These are phyloP conservation scores for Quambalaria eucalypti DNA, from an alignment of 1,284 basidiomycete species.

Conservation along the genomic window DNA sequence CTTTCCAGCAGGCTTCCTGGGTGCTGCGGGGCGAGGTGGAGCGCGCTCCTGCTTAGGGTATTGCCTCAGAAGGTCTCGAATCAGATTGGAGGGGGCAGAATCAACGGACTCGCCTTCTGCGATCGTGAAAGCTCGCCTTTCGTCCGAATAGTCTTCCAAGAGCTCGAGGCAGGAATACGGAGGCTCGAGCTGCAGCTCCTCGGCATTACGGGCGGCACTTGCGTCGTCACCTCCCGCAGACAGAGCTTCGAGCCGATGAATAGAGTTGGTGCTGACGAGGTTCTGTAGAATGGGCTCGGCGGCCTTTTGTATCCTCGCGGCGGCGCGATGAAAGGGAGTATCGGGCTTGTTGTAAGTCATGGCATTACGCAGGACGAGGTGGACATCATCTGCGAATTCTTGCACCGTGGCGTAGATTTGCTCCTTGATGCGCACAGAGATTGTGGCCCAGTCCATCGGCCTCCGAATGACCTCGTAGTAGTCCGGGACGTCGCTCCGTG, in stretches of 20 bases:
- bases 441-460: slow-evolving; percentile 81
- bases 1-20: too few relatives aligned
- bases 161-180: slow-evolving; percentile 14
- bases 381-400: slow-evolving; percentile 72
- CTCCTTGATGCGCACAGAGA: slow-evolving; percentile 56
- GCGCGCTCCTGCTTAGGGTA: slow-evolving; percentile 7
- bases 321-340: slow-evolving; percentile 64
- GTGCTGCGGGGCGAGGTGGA: neutral
- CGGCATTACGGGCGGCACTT: slow-evolving; percentile 2
- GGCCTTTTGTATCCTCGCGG: slow-evolving; percentile 60
- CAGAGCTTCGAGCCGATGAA: slow-evolving; percentile 10
- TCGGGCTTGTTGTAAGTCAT: slow-evolving; percentile 73
- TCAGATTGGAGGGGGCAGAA: slow-evolving; percentile 8
- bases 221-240: neutral
- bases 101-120: neutral
- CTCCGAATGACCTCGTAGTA: slow-evolving; percentile 78
- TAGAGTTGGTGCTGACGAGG: slow-evolving; percentile 51
- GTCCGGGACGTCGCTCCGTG: slow-evolving; percentile 69
- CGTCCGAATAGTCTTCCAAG: slow-evolving; percentile 17
- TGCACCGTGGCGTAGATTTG: slow-evolving; percentile 68
- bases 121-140: slow-evolving; percentile 4
- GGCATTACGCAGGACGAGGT: slow-evolving; percentile 76
- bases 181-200: slow-evolving; percentile 23
- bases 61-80: slow-evolving; percentile 25
- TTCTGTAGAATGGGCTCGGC: slow-evolving; percentile 52